phyloP scores from a whole-genome alignment of 306 rosid genomes.

The Glycine latifolia region DNA sequence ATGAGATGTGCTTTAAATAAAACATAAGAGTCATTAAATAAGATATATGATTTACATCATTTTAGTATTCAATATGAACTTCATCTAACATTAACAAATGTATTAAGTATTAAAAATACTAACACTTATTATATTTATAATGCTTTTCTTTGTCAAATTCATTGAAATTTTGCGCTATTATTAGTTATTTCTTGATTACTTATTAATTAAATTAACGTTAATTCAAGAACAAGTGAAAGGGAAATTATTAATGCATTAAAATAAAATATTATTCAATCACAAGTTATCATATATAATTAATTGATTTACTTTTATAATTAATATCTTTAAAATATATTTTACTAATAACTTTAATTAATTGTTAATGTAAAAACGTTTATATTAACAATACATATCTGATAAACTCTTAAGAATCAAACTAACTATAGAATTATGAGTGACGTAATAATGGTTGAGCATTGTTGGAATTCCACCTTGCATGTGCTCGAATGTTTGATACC shows the following conservation, averaged over 20 bases:
- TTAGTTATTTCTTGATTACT: too few relatives aligned
- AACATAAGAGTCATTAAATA: neutral
- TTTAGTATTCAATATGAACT: too few relatives aligned
- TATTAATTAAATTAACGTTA: too few relatives aligned
- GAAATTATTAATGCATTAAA: neutral
- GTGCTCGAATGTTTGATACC: neutral
- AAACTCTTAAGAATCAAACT: neutral
- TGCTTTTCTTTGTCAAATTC: neutral
- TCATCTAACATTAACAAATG: neutral
- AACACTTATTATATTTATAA: neutral
- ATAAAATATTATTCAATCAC: too few relatives aligned
- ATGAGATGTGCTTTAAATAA: neutral
- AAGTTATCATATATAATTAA: too few relatives aligned
- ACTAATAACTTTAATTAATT: too few relatives aligned
- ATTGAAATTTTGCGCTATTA: neutral
- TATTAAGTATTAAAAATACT: neutral
- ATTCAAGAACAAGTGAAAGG: neutral
- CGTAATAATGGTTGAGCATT: neutral
- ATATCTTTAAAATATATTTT: too few relatives aligned
- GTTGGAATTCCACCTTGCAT: neutral
- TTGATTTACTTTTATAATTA: too few relatives aligned
- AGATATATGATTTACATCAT: too few relatives aligned
- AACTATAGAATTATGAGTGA: neutral
- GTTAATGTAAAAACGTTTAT: too few relatives aligned
- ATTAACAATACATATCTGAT: too few relatives aligned